Evolutionary conservation across 1,139 yeast genomes (phyloP).

Genomic region (Sugiyamaella sp.): DNA sequence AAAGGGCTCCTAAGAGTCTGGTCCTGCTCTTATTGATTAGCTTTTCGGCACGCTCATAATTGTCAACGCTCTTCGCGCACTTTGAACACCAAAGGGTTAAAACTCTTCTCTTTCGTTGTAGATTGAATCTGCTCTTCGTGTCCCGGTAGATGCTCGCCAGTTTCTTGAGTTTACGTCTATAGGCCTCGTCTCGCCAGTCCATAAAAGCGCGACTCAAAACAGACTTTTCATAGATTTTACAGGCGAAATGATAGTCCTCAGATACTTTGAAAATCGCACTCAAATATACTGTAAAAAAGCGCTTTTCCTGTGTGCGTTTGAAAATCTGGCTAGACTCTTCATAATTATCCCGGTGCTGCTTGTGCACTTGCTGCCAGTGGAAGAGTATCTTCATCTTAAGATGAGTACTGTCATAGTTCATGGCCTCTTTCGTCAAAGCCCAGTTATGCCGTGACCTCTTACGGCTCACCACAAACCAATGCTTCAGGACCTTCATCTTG

Average conservation of each 20-base stretch:
- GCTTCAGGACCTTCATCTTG: constrained; percentile 16
- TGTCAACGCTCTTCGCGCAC: background rate
- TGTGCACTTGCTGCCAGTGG: constrained; percentile 18
- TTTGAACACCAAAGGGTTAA: background rate
- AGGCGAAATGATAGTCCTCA: constrained; percentile 17
- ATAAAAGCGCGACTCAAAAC: constrained; percentile 7
- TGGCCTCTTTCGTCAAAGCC: constrained; percentile 17
- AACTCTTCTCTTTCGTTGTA: background rate
- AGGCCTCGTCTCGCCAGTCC: constrained; percentile 7
- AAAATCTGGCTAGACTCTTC: constrained; percentile 17
- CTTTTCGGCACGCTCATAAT: background rate
- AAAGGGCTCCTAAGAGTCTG: too few relatives aligned
- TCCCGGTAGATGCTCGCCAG: constrained; percentile 9
- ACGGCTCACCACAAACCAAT: constrained; percentile 23
- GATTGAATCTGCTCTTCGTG: constrained; percentile 21
- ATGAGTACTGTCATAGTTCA: constrained; percentile 14
- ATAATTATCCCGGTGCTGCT: constrained; percentile 1
- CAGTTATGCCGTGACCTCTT: constrained; percentile 9
- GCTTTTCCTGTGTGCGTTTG: constrained; percentile 6
- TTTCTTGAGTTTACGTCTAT: background rate
- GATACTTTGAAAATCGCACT: constrained; percentile 9
- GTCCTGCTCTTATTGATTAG: background rate
- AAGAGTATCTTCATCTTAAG: constrained; percentile 8
- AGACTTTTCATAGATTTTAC: constrained; percentile 18
- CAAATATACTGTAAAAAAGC: constrained; percentile 9